Percentiles rank a stretch among this genome's conserved stretches.
These are phyloP conservation scores for Melastoma candidum DNA, from an alignment of 441 rosid species.

Conservation along the genomic window DNA sequence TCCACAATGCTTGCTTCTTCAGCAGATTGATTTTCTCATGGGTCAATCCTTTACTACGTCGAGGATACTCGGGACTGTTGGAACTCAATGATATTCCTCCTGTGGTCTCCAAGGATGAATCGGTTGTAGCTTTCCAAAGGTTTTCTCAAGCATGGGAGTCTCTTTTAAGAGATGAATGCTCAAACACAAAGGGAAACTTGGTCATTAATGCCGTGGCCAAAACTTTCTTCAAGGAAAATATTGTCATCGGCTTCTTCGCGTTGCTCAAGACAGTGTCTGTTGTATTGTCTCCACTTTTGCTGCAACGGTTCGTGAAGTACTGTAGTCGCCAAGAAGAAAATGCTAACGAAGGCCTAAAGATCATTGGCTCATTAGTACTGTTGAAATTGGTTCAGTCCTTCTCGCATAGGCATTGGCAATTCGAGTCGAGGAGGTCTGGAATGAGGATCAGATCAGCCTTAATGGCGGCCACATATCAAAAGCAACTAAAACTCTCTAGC, in stretches of 20 bases:
- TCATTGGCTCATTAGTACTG: constrained; percentile 48
- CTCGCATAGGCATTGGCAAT: constrained; percentile 72
- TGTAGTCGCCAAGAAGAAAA: constrained; percentile 38
- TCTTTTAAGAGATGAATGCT: constrained; percentile 27
- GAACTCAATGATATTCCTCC: constrained; percentile 54
- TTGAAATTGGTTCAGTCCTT: constrained; percentile 63
- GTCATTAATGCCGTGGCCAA: constrained; percentile 39
- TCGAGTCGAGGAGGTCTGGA: constrained; percentile 69
- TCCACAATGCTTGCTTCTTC: constrained; percentile 37
- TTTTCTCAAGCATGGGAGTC: constrained; percentile 51
- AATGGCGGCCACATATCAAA: constrained; percentile 68
- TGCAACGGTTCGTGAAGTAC: constrained; percentile 60
- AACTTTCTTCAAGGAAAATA: constrained; percentile 57
- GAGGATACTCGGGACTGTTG: constrained; percentile 57
- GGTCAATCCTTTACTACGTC: constrained; percentile 55
- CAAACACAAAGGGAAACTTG: constrained; percentile 30
- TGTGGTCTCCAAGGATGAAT: constrained; percentile 55
- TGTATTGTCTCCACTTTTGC: constrained; percentile 53
- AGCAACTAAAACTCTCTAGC: constrained; percentile 76
- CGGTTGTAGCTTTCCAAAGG: constrained; percentile 40
- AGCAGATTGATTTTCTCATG: constrained; percentile 67
- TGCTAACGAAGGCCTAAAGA: constrained; percentile 41
- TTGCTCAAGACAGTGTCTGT: constrained; percentile 50
- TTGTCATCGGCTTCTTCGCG: constrained; percentile 38
- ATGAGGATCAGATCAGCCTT: constrained; percentile 83